Conservation (phyloP, 306 rosid genomes). For the Myrica gale region DNA sequence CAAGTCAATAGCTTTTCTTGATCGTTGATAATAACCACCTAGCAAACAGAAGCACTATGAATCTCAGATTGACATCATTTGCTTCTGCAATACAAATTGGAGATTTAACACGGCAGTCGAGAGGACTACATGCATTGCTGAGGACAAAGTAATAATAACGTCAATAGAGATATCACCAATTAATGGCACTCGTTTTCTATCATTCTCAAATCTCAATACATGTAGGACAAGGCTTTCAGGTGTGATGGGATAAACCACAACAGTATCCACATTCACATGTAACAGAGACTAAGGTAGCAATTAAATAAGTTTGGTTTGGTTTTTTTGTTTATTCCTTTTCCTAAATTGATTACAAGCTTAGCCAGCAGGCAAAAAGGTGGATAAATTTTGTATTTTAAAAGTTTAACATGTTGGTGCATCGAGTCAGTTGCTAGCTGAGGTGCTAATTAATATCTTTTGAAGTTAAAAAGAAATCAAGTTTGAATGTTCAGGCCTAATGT, state of each 20-base stretch:
- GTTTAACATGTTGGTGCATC: background rate
- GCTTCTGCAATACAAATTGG: background rate
- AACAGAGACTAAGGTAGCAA: no score
- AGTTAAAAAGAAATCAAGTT: background rate
- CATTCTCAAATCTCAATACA: background rate
- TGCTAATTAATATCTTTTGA: background rate
- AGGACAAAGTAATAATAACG: no score
- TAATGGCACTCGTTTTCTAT: no score
- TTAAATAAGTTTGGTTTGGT: background rate
- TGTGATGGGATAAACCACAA: background rate
- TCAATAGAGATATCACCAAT: no score
- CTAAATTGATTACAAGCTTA: no score
- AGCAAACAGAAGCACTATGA: background rate
- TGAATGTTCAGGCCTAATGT: background rate
- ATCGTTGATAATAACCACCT: conserved; percentile 27
- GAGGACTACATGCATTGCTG: background rate
- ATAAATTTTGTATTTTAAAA: no score
- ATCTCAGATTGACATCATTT: background rate
- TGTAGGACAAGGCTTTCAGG: background rate
- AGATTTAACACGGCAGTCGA: background rate
- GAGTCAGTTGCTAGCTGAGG: background rate
- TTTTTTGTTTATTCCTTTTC: no score
- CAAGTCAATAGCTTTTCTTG: conserved; percentile 12
- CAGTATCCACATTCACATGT: background rate
- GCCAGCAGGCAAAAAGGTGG: no score